These are phyloP conservation scores for Lipomyces lipofer DNA, from an alignment of 805 yeast genomes.

Conservation along the genomic window DNA sequence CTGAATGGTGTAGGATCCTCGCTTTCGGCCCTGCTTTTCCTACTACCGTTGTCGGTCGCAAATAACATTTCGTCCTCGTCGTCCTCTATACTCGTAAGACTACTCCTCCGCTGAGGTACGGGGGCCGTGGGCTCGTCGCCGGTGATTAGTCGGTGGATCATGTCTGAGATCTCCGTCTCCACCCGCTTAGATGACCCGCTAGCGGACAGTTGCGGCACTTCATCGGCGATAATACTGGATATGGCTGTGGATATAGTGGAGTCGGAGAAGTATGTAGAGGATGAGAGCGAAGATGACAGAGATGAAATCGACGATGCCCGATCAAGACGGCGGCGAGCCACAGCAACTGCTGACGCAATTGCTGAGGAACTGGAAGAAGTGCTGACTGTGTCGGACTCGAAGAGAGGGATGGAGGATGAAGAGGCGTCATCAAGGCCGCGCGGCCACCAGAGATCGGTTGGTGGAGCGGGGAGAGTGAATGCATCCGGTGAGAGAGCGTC, in stretches of 20 bases:
- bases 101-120: conserved; percentile 15
- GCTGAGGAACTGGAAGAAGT: conserved; percentile 9
- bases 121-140: conserved; percentile 20
- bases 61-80: conserved; percentile 27
- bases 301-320: conserved; percentile 25
- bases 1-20: not conserved
- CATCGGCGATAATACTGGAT: conserved; percentile 22
- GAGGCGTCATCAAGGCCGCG: not conserved
- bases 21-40: conserved; percentile 9
- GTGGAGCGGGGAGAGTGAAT: conserved; percentile 9
- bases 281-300: conserved; percentile 17
- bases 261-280: conserved; percentile 21
- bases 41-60: conserved; percentile 16
- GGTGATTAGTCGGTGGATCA: conserved; percentile 29
- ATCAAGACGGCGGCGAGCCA: conserved; percentile 24
- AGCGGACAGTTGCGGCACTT: conserved; percentile 6
- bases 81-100: conserved; percentile 17
- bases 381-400: conserved; percentile 1
- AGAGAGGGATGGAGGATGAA: not conserved
- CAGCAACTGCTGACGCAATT: conserved; percentile 19
- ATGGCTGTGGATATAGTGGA: conserved; percentile 23
- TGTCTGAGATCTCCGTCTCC: conserved; percentile 28
- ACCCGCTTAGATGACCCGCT: conserved; percentile 5
- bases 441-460: conserved; percentile 17
- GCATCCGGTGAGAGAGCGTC: conserved; percentile 24